Base-by-base conservation (phyloP, 768 basidiomycete genomes). In the Termitomyces sp. region DNA sequence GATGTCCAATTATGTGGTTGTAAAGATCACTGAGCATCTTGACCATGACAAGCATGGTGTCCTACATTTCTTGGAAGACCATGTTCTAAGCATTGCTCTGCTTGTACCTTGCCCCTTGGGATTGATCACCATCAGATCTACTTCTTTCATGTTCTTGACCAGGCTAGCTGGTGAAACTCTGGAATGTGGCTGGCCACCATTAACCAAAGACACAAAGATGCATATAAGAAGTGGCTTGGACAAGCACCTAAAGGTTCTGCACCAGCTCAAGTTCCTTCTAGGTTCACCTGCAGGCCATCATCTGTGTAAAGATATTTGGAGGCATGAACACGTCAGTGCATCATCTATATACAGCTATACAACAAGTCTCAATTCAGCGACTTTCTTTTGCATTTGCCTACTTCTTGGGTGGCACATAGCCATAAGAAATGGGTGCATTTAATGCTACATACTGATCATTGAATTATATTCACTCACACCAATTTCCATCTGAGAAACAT, bases 401-500 rank as follows among this genome's bases (percentile, higher is more conserved):
- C 18, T 22, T 52, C 42, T 24, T 20, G 52, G 3, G 51, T 35
- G 20, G 16, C 60, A 38, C 32, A 39, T 24, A n/a, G 22, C 9
- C 24, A 57, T 36, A 24, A 35, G 12, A 45, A 36, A 2, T 57
- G 56, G 56, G 18, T 57, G 13, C n/a, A n/a, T 28, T 57, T 35
- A 7, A 46, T 45, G 44, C 49, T 67, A 22, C 42, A 45, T 11
- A 48, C 60, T n/a, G 59, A 66, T 40, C 64, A 64, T 35, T 57
- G 48, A 4, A 63, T 72, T 46, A 52, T 65, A 9, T 65, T 79
- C 65, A 71, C 73, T 12, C 76, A 79, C 58, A 77, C 75, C 22
- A 77, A 79, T 61, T 54, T 78, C 52, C 71, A 75, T 50, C 74
- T 75, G 9, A 69, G 73, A 5, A 80, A 80, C 61, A 67, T 79